Percentiles rank a stretch among this genome's conserved stretches.
These are phyloP conservation scores for Leavenworthia alabamica DNA, from an alignment of 345 rosid species.

Conservation along the genomic window DNA sequence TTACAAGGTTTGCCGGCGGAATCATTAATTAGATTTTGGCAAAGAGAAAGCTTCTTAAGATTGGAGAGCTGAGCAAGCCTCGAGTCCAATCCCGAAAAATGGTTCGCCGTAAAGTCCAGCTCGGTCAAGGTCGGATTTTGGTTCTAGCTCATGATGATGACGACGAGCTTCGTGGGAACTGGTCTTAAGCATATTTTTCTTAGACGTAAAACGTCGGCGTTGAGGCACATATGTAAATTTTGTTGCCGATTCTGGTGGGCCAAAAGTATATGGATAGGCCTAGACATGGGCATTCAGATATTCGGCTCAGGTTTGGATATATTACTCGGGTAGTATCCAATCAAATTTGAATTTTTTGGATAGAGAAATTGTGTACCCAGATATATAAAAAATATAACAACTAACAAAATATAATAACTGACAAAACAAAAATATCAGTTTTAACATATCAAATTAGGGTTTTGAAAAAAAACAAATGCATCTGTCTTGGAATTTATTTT, in stretches of 20 bases:
- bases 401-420: no score
- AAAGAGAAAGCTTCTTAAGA: constrained; percentile 75
- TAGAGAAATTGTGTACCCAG: no score
- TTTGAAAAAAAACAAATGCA: no score
- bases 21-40: constrained; percentile 81
- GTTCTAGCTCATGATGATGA: constrained; percentile 1
- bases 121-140: constrained; percentile 44
- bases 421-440: no score
- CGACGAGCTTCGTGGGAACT: neutral
- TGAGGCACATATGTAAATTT: neutral
- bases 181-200: neutral
- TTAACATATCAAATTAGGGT: no score
- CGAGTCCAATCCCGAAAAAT: constrained; percentile 62
- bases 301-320: no score
- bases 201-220: neutral
- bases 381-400: no score
- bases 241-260: no score
- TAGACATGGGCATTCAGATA: no score
- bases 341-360: no score
- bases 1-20: constrained; percentile 56
- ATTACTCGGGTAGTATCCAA: no score
- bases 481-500: no score
- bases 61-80: constrained; percentile 61
- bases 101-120: constrained; percentile 89
- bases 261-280: neutral